Evolutionary conservation across 192 early-diverging fungal species (phyloP).

Genomic region (Entomortierella chlamydospora): DNA sequence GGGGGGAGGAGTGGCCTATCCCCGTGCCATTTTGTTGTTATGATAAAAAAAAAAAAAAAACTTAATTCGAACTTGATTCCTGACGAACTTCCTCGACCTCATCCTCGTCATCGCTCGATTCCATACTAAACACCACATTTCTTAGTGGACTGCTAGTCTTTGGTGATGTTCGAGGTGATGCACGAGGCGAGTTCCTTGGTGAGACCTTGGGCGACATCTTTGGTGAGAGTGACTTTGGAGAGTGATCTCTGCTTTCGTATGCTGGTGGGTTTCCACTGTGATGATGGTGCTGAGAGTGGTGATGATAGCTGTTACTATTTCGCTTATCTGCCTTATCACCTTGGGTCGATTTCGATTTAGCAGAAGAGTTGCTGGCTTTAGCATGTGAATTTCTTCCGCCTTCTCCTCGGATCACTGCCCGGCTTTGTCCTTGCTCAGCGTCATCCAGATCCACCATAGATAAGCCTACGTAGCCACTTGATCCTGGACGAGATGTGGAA

Average conservation of each 20-base stretch:
- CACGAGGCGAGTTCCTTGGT: constrained; percentile 19
- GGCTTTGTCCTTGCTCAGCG: constrained; percentile 43
- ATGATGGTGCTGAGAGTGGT: no score
- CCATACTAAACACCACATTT: constrained; percentile 48
- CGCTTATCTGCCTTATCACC: constrained; percentile 5
- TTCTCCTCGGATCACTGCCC: constrained; percentile 10
- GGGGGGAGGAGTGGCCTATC: no score
- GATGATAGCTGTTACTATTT: constrained; percentile 1
- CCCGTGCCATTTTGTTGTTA: no score
- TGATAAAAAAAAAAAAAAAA: no score
- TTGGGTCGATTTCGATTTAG: not conserved
- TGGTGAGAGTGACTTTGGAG: constrained; percentile 16
- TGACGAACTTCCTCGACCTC: not conserved
- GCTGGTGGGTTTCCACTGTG: constrained; percentile 15
- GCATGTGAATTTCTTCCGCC: constrained; percentile 17
- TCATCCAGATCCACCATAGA: constrained; percentile 44
- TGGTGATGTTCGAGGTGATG: constrained; percentile 32
- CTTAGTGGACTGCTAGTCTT: constrained; percentile 45
- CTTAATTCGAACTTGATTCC: not conserved
- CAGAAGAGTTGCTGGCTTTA: not conserved
- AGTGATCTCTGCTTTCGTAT: constrained; percentile 12
- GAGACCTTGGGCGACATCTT: constrained; percentile 7
- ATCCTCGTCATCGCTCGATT: constrained; percentile 9
- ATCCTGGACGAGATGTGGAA: constrained; percentile 13
- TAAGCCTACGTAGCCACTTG: constrained; percentile 41